Base-by-base conservation (phyloP, 2,329 filamentous ascomycete species). In the Rutstroemia sp. region DNA sequence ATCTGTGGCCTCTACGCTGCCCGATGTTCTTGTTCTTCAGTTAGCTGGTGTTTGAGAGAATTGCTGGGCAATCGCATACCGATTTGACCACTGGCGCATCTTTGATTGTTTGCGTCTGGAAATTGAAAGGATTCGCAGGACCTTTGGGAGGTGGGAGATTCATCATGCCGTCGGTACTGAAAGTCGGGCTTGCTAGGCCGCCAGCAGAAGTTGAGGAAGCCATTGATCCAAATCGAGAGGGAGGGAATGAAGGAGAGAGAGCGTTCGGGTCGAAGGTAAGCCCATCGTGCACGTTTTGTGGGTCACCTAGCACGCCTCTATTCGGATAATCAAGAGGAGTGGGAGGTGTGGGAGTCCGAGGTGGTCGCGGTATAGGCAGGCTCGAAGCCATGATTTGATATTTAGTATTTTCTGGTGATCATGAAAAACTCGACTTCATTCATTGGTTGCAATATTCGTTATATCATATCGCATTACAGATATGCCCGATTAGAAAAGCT, bases 1-100 rank as follows among this genome's bases (percentile, higher is more conserved):
- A 99, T 71, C 94, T 91, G 76, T 99, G 94, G 60, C 94, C 94
- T 59, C 92, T 87, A 63, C 94, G 84, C 72, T 96, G 89, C 61
- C 92, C 92, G 61, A 96, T 83, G 65, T 90, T 92, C 86, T 95
- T 71, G 53, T 59, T 42, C n/a, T 38, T 39, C 21, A 4, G 21
- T 56, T 56, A 56, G 57, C 47, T 56, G 5, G 16, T 19, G 1
- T 53, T 17, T 39, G 46, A 8, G 17, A 5, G 25, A 2, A n/a
- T n/a, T 27, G 3, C 17, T 56, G 12, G 39, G 42, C 27, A 5
- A 37, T 46, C 23, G 75, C 80, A 45, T 75, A 91, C 87, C 62
- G 89, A 87, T 76, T 91, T 92, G 57, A 74, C 66, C 57, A 91
- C 80, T 27, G 88, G 87, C 17, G 79, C 79, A 60, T 87, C 87